Conservation (phyloP, 139 green algal species). For the Haematococcus sp. region DNA sequence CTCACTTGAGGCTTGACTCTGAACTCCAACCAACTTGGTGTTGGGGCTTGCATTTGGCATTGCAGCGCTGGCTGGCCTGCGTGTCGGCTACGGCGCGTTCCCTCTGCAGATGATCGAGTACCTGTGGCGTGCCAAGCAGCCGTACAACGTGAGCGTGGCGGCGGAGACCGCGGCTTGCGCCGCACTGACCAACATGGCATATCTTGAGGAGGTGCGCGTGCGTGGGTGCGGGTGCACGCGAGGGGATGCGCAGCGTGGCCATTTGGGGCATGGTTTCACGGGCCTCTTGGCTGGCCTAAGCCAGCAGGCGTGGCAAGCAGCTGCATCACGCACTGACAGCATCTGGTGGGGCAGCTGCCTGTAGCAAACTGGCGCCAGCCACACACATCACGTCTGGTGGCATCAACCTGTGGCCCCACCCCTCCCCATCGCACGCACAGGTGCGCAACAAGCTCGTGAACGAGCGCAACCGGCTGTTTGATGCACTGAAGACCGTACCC, state of each 20-base stretch:
- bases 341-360: too few relatives aligned
- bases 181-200: conserved; percentile 54
- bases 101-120: conserved; percentile 80
- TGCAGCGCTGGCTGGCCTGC: conserved; percentile 53
- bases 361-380: too few relatives aligned
- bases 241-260: not conserved
- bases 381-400: too few relatives aligned
- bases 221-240: not conserved
- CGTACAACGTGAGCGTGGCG: conserved; percentile 97
- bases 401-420: not conserved
- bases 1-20: too few relatives aligned
- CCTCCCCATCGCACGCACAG: not conserved
- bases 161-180: conserved; percentile 71
- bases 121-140: conserved; percentile 97
- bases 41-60: not conserved
- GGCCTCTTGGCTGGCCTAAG: too few relatives aligned
- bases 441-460: conserved; percentile 73
- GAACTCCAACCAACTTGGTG: too few relatives aligned
- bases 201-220: conserved; percentile 41
- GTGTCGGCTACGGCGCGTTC: conserved; percentile 72
- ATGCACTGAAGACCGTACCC: conserved; percentile 59
- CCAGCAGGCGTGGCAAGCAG: conserved; percentile 1
- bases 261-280: not conserved
- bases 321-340: not conserved
- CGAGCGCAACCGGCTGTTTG: conserved; percentile 78